Percentiles rank a stretch among this genome's conserved stretches.
phyloP scores from a whole-genome alignment of 2,329 filamentous ascomycete species.

The Aciculosporium take region DNA sequence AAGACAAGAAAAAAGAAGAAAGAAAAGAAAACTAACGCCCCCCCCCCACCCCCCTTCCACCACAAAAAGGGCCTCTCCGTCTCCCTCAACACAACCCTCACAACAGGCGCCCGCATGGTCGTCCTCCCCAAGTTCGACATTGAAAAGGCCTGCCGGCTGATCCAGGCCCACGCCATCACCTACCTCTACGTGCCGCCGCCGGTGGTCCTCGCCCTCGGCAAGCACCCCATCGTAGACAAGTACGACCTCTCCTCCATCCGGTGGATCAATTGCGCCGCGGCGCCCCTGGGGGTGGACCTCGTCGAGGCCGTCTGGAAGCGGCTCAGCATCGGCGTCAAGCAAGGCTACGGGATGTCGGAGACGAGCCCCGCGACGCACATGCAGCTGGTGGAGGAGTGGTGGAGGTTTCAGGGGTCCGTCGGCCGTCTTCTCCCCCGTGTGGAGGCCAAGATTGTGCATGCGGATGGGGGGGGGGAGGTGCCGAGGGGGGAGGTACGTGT shows the following conservation, averaged over 20 bases:
- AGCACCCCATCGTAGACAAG: constrained; percentile 61
- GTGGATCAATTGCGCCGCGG: constrained; percentile 78
- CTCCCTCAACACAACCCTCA: constrained; percentile 15
- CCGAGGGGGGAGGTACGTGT: constrained; percentile 30
- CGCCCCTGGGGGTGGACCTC: constrained; percentile 68
- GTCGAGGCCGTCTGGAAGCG: constrained; percentile 62
- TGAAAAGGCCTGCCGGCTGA: constrained; percentile 58
- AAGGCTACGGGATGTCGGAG: constrained; percentile 84
- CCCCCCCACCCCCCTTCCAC: too few relatives aligned
- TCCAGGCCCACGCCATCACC: constrained; percentile 62
- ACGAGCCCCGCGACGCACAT: constrained; percentile 67
- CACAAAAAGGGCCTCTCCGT: constrained; percentile 17
- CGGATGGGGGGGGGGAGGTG: constrained; percentile 40
- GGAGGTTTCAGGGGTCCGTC: constrained; percentile 60
- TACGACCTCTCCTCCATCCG: constrained; percentile 69
- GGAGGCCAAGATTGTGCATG: constrained; percentile 65
- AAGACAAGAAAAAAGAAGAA: background rate
- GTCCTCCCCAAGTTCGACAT: constrained; percentile 67
- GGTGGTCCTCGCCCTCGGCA: constrained; percentile 65
- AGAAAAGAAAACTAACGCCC: background rate
- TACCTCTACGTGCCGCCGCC: constrained; percentile 76
- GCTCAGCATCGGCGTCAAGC: constrained; percentile 69
- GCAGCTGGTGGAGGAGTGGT: constrained; percentile 64
- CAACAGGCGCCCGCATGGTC: constrained; percentile 57
- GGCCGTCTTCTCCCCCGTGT: constrained; percentile 68